Percentiles rank a stretch among this genome's conserved stretches.
phyloP scores from a whole-genome alignment of 2,329 filamentous ascomycete genomes.

The Diplodia mutila region DNA sequence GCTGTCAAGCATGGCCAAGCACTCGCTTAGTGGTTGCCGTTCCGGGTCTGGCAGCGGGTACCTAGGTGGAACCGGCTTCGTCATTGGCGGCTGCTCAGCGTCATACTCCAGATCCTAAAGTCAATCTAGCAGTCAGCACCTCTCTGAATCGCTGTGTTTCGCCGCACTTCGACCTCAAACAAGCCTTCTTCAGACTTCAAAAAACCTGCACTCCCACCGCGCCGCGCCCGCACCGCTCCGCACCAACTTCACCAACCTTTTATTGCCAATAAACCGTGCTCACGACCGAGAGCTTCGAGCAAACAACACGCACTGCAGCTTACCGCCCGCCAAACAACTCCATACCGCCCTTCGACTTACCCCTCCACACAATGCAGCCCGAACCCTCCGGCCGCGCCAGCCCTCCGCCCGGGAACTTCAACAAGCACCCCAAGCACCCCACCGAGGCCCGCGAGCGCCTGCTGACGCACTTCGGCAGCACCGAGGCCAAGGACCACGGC shows the following conservation, averaged over 20 bases:
- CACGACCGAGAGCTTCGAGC: background rate
- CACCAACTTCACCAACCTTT: background rate
- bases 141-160: background rate
- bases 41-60: background rate
- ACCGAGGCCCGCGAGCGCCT: slow-evolving; percentile 24
- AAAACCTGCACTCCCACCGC: background rate
- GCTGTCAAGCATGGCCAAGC: slow-evolving; percentile 18
- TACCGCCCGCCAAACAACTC: background rate
- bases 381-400: background rate
- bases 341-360: background rate
- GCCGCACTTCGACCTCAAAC: background rate
- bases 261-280: background rate
- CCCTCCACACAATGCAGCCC: background rate
- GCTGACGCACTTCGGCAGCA: slow-evolving; percentile 15
- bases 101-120: slow-evolving; percentile 1
- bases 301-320: background rate
- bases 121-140: slow-evolving; percentile 4
- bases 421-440: slow-evolving; percentile 16
- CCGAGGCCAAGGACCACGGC: slow-evolving; percentile 1
- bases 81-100: background rate
- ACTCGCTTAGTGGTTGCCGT: slow-evolving; percentile 3
- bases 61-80: slow-evolving; percentile 5
- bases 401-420: slow-evolving; percentile 1
- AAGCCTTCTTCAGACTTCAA: too few relatives aligned
- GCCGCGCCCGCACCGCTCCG: too few relatives aligned